phyloP scores from a whole-genome alignment of 2,329 filamentous ascomycete species.

The Alternaria triticina region DNA sequence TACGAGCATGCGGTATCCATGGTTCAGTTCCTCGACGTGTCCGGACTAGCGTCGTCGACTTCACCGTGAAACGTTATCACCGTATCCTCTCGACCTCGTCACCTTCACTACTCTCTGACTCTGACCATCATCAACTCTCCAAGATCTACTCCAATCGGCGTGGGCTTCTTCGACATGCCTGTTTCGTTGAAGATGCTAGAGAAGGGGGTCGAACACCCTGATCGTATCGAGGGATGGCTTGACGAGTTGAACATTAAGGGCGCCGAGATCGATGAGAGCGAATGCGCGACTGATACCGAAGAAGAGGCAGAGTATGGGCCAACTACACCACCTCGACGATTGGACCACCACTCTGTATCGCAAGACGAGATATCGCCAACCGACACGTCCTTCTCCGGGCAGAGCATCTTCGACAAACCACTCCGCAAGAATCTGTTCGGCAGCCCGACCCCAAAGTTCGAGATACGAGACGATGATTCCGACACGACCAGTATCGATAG shows the following conservation, averaged over 20 bases:
- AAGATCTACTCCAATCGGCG: neutral
- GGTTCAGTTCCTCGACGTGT: neutral
- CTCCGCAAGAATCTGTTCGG: neutral
- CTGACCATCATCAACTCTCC: neutral
- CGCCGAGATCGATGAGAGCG: neutral
- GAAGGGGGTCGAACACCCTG: neutral
- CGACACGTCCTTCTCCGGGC: conserved; percentile 28
- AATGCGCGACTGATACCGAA: neutral
- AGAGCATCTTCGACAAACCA: conserved; percentile 30
- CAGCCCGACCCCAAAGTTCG: neutral
- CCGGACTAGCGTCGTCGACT: conserved; percentile 5
- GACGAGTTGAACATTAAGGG: neutral
- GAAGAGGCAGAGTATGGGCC: neutral
- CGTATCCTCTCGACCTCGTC: neutral
- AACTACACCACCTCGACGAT: neutral
- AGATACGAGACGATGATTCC: conserved; percentile 7
- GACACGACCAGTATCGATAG: conserved; percentile 13
- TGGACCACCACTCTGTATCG: too few relatives aligned
- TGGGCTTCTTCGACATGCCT: neutral
- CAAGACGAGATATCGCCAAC: conserved; percentile 30
- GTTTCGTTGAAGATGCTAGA: neutral
- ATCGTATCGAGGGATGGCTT: conserved; percentile 9
- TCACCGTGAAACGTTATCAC: conserved; percentile 8
- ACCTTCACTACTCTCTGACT: neutral
- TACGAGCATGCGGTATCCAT: neutral